phyloP scores from a whole-genome alignment of 2,329 filamentous ascomycete species.

The Pseudogymnoascus sp. region DNA sequence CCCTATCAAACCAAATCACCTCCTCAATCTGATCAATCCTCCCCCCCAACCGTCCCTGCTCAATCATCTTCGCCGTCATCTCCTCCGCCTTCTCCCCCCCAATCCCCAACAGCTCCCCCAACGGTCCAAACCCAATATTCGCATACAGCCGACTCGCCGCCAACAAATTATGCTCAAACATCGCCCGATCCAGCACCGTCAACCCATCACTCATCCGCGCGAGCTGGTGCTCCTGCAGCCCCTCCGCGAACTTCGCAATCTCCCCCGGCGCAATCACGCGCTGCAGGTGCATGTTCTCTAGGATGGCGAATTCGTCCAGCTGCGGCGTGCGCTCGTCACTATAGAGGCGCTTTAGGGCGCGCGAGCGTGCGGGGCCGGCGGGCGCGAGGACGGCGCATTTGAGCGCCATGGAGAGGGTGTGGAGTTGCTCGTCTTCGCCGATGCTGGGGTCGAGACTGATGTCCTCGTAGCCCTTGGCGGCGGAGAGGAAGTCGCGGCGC shows the following conservation, averaged over 20 bases:
- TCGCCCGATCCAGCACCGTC: conserved; percentile 85
- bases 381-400: conserved; percentile 89
- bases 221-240: conserved; percentile 78
- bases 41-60: conserved; percentile 80
- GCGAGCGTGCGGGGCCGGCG: conserved; percentile 76
- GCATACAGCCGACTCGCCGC: conserved; percentile 72
- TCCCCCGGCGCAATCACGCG: conserved; percentile 74
- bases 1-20: conserved; percentile 79
- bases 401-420: conserved; percentile 78
- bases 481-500: conserved; percentile 80
- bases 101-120: conserved; percentile 71
- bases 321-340: conserved; percentile 79
- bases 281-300: conserved; percentile 97
- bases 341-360: conserved; percentile 75
- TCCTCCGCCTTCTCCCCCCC: conserved; percentile 77
- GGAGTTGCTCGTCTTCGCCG: conserved; percentile 73
- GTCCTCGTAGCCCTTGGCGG: conserved; percentile 79
- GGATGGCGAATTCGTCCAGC: conserved; percentile 73
- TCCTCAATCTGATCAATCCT: conserved; percentile 91
- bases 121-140: conserved; percentile 68
- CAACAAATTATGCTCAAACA: conserved; percentile 92
- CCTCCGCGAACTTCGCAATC: conserved; percentile 75
- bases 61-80: conserved; percentile 91
- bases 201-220: conserved; percentile 84
- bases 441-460: conserved; percentile 72